Base-by-base conservation (phyloP, 495 filamentous ascomycete species). In the Amniculicola lignicola region DNA sequence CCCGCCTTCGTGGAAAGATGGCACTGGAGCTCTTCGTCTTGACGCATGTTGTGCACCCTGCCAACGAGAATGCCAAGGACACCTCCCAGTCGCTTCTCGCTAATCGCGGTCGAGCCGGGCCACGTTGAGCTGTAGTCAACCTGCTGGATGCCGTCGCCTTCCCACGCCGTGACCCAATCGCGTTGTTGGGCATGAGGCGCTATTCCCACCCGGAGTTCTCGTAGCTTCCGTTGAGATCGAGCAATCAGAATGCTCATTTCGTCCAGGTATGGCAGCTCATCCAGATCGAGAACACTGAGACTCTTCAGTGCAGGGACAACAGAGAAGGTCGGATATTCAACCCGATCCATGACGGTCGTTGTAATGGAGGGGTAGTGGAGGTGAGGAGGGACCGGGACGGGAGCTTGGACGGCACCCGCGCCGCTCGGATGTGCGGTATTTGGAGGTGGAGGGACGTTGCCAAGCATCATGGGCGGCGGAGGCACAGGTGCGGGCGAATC, bases 271-370 rank as follows among this genome's bases (percentile, higher is more conserved):
- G 83, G 79, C 5, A 87, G 74, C 65, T 95, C 89, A 61, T 97
- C 92, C 40, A 97, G 89, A 58, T 95, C 87, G 37, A 97, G 75
- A 9, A 93, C 90, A 22, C 80, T 87, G 51, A 96, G 70, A 60
- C 84, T 90, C 68, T 82, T 86, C 43, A 97, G 73, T 2, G 90
- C 80, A 12, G 89, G 89, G 3, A 97, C 74, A 14, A 91, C 80
- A 51, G 87, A 95, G 63, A 97, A 86, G 4, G 87, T 89, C 0
- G 91, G 91, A 45, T 88, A 86, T 68, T 96, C 89, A 22, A 90
- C 85, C 44, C 78, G 75, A 37, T 74, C 71, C 12, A 72, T 57
- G 3, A 61, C 64, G 58, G 72, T 61, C 74, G 48, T 62, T 36
- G 47, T 53, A 69, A 75, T 9, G 44, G 59, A 15, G 48, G 65